Evolutionary conservation across 2,329 filamentous ascomycete species (phyloP).

Genomic region (Aspergillus versicolor): DNA sequence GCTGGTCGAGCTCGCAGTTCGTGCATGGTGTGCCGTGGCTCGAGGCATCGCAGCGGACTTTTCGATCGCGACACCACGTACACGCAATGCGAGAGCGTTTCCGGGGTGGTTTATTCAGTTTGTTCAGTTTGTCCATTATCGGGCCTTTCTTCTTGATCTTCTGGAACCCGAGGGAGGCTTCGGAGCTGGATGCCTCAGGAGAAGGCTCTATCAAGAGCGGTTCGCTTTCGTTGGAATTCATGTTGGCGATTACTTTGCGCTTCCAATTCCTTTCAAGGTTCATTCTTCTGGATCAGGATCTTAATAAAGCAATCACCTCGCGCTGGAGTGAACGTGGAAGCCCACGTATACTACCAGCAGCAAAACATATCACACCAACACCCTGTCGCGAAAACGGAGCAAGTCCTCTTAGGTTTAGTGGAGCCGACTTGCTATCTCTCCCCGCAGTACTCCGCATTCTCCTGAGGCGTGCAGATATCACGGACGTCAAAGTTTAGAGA

Average conservation of each 20-base stretch:
- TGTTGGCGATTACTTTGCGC: neutral
- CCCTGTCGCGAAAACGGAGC: neutral
- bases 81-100: slow-evolving; percentile 5
- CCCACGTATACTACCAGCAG: neutral
- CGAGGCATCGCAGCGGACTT: slow-evolving; percentile 9
- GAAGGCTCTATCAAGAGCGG: neutral
- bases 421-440: neutral
- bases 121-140: neutral
- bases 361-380: neutral
- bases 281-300: neutral
- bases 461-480: neutral
- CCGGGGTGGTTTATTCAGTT: neutral
- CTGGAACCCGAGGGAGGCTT: neutral
- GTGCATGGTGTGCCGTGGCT: slow-evolving; percentile 6
- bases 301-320: neutral
- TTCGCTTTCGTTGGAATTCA: neutral
- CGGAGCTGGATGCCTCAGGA: neutral
- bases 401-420: neutral
- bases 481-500: neutral
- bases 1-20: slow-evolving; percentile 9
- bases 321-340: no score
- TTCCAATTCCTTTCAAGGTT: neutral
- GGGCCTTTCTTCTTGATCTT: neutral
- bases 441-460: neutral
- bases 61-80: slow-evolving; percentile 8